Base-by-base conservation (phyloP, 1,284 basidiomycete genomes). In the Trametes sp. region DNA sequence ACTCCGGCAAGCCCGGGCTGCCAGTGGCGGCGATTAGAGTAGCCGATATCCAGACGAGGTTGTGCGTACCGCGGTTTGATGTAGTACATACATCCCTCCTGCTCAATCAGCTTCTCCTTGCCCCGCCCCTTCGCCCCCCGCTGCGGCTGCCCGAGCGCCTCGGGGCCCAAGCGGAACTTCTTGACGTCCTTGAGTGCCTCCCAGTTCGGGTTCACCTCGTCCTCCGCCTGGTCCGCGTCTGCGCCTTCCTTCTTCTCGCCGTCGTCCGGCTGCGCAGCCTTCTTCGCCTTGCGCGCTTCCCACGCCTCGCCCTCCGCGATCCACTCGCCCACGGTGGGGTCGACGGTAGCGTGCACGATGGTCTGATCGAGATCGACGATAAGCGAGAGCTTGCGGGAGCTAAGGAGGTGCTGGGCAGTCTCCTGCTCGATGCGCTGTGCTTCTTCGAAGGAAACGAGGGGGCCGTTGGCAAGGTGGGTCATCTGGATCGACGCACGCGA, bases 341-440 rank as follows among this genome's bases (percentile, higher is more conserved):
- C 97, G 36, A 98, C 97, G 0, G 97, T 98, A 11, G 98, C 97
- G 75, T 99, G 97, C 10, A 99, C 95, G 73, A 99, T 96, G 8
- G 97, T 99, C 77, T 99, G 97, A 80, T 99, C 97, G 44, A 99
- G 87, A 80, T 99, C 97, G 70, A 99, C 97, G 71, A 99, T 98
- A 65, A 99, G 88, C 13, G 94, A 95, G 24, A 99, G 87, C 73
- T 92, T 95, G 61, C 89, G 86, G 16, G 87, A 81, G 54, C 85
- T 83, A 68, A 95, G 84, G 29, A 99, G 87, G 64, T 89, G 87
- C 3, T 89, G 79, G 2, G 93, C 91, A 6, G 90, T 91, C 72
- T 95, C 90, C 33, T 84, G 84, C 73, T 98, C 95, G 66, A 98
- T 89, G 24, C 93, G 87, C 71, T 92, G 87, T 0, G 96, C 96